Evolutionary conservation across 768 basidiomycete genomes (phyloP).

Genomic region (Macrolepiota dolichaula): DNA sequence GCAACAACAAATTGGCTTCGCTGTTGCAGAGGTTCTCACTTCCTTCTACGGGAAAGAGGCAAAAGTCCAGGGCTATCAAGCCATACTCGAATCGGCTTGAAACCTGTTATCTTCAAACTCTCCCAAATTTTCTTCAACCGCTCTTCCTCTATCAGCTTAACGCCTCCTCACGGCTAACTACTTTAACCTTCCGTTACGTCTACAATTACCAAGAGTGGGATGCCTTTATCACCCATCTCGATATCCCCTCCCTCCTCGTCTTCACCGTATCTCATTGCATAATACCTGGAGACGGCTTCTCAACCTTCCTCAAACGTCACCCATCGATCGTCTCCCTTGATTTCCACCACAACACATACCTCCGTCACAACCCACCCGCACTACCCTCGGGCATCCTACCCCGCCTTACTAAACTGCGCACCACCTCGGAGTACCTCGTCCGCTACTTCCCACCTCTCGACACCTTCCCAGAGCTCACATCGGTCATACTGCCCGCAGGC

Average conservation of each 20-base stretch:
- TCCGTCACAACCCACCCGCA: slow-evolving; percentile 6
- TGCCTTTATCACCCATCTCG: neutral
- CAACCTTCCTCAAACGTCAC: slow-evolving; percentile 7
- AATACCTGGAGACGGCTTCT: slow-evolving; percentile 4
- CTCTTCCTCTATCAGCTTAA: slow-evolving; percentile 1
- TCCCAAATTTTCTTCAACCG: slow-evolving; percentile 10
- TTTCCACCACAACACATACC: slow-evolving; percentile 10
- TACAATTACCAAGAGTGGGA: slow-evolving; percentile 11
- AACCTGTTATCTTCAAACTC: slow-evolving; percentile 6
- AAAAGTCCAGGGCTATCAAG: neutral
- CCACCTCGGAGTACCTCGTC: slow-evolving; percentile 10
- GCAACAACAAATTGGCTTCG: neutral
- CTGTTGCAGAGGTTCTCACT: slow-evolving; percentile 4
- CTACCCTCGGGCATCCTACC: slow-evolving; percentile 2
- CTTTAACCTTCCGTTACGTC: slow-evolving; percentile 8
- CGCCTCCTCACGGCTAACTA: slow-evolving; percentile 5
- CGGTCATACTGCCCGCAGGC: slow-evolving; percentile 8
- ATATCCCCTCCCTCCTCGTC: neutral
- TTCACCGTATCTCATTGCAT: slow-evolving; percentile 10
- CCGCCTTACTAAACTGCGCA: neutral
- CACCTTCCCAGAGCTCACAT: neutral
- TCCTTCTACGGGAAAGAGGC: neutral
- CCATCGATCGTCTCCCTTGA: slow-evolving; percentile 7
- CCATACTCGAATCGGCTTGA: neutral
- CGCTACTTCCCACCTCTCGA: slow-evolving; percentile 10